Conservation (phyloP, 1,139 yeast genomes). For the Yamadazyma atlantica region DNA sequence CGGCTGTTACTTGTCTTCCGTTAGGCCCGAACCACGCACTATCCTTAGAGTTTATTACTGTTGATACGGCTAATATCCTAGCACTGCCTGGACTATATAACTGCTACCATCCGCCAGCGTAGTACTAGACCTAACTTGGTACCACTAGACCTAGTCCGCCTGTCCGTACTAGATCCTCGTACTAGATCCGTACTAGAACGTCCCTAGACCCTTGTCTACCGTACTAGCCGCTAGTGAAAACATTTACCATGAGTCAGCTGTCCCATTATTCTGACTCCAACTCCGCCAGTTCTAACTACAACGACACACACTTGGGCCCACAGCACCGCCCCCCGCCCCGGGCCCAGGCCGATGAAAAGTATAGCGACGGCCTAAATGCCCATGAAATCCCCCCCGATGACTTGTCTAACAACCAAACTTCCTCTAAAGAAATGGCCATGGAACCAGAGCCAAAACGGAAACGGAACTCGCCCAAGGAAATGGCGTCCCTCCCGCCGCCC, state of each 20-base stretch:
- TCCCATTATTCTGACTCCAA: neutral
- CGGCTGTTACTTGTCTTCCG: no score
- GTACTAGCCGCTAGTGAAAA: no score
- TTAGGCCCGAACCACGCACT: no score
- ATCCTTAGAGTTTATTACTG: neutral
- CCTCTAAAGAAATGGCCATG: neutral
- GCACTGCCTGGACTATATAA: no score
- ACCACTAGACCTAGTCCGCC: no score
- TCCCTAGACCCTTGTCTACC: neutral
- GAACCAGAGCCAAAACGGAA: neutral
- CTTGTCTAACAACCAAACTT: neutral
- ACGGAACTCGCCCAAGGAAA: conserved; percentile 19
- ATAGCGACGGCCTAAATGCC: neutral
- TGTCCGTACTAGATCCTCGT: no score
- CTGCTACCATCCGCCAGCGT: no score
- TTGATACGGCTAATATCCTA: no score
- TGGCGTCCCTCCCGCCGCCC: conserved; percentile 32
- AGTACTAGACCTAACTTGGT: no score
- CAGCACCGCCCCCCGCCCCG: neutral
- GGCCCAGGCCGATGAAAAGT: neutral
- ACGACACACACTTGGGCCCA: neutral
- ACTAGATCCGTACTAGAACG: no score
- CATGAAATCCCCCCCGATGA: neutral
- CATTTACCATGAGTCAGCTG: neutral
- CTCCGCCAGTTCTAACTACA: neutral